phyloP scores from a whole-genome alignment of 2,329 filamentous ascomycete genomes.

The Lecanicillium sp. region DNA sequence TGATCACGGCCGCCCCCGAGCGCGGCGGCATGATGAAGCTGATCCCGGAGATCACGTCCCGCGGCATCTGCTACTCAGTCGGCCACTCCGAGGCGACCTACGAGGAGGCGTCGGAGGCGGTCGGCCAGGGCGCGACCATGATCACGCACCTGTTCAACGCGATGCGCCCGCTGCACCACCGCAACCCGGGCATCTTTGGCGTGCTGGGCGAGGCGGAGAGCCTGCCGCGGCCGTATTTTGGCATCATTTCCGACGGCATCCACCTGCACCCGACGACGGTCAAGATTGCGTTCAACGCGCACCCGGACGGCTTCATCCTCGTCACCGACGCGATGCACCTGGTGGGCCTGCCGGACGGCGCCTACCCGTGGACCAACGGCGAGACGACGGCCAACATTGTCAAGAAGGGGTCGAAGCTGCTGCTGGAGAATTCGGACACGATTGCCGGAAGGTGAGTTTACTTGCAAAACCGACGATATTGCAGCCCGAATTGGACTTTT shows the following conservation, averaged over 20 bases:
- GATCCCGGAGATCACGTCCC: constrained; percentile 59
- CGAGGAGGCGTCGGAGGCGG: constrained; percentile 67
- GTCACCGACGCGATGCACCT: constrained; percentile 92
- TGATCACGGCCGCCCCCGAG: constrained; percentile 85
- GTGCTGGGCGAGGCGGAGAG: constrained; percentile 64
- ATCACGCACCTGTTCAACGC: constrained; percentile 93
- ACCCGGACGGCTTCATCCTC: constrained; percentile 77
- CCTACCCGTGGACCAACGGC: constrained; percentile 80
- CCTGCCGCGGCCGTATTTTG: constrained; percentile 66
- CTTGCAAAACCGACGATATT: neutral
- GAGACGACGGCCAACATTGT: constrained; percentile 52
- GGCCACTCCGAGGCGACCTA: constrained; percentile 86
- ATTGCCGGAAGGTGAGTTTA: constrained; percentile 65
- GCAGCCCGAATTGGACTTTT: no score
- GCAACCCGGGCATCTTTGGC: constrained; percentile 86
- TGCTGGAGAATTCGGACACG: constrained; percentile 70
- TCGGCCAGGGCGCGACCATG: constrained; percentile 75
- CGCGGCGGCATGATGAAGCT: constrained; percentile 61
- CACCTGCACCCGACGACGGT: constrained; percentile 84
- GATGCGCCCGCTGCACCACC: constrained; percentile 84
- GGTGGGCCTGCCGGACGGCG: constrained; percentile 75
- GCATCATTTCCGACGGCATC: constrained; percentile 84
- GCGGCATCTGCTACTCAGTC: constrained; percentile 70
- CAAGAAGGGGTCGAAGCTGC: constrained; percentile 66
- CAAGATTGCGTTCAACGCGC: constrained; percentile 82